Evolutionary conservation across 305 asterid genomes (phyloP).

Genomic region (Caryopteris hybrid): DNA sequence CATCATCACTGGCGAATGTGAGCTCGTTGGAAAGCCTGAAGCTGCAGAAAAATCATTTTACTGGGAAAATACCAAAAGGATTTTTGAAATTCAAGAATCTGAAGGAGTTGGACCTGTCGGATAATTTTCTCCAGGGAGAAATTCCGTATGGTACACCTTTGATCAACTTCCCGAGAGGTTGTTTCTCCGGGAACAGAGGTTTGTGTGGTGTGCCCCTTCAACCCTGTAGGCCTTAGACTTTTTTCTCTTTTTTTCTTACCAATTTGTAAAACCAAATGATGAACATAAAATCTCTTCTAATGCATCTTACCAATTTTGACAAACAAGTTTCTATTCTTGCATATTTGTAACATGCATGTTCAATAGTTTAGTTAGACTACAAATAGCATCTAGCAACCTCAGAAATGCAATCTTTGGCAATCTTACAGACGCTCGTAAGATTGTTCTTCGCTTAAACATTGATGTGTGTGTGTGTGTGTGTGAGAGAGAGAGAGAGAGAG

Average conservation of each 20-base stretch:
- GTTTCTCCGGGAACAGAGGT: constrained; percentile 49
- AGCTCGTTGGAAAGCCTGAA: constrained; percentile 38
- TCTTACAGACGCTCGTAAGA: neutral
- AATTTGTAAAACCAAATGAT: neutral
- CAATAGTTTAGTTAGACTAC: neutral
- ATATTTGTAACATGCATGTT: too few species aligned
- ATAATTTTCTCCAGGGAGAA: constrained; percentile 45
- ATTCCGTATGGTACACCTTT: constrained; percentile 59
- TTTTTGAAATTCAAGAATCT: constrained; percentile 39
- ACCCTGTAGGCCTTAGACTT: constrained; percentile 33
- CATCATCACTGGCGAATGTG: constrained; percentile 36
- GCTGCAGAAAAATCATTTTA: constrained; percentile 55
- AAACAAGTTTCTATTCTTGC: neutral
- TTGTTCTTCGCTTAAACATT: neutral
- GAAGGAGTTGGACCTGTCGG: constrained; percentile 51
- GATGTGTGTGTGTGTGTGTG: neutral
- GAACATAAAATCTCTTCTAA: neutral
- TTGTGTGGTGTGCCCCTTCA: constrained; percentile 64
- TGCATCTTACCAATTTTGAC: neutral
- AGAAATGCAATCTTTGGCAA: neutral
- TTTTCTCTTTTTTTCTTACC: neutral
- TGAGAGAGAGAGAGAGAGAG: neutral
- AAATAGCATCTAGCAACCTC: neutral
- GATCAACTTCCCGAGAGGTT: constrained; percentile 36
- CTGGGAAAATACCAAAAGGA: constrained; percentile 48